These are phyloP conservation scores for Camillea tinctor DNA, from an alignment of 2,329 filamentous ascomycete genomes.

Conservation along the genomic window DNA sequence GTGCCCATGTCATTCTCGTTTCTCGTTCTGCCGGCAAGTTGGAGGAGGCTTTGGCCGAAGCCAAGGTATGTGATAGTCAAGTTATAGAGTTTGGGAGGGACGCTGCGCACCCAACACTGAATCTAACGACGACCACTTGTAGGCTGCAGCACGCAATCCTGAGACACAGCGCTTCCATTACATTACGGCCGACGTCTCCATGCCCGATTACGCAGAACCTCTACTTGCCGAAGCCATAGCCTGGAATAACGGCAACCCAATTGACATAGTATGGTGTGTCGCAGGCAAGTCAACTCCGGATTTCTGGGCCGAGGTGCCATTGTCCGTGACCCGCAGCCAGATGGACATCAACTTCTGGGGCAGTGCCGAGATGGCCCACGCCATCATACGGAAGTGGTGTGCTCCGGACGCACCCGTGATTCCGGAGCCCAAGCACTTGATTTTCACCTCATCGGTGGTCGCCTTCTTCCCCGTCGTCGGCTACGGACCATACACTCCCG, in stretches of 20 bases:
- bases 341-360: conserved; percentile 96
- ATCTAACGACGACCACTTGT: conserved; percentile 12
- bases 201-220: conserved; percentile 64
- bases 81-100: too few species aligned
- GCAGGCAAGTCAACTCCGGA: conserved; percentile 73
- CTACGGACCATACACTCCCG: conserved; percentile 79
- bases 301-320: conserved; percentile 73
- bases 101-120: too few species aligned
- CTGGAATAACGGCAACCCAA: conserved; percentile 73
- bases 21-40: conserved; percentile 77
- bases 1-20: conserved; percentile 83
- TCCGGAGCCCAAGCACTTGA: conserved; percentile 67
- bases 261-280: conserved; percentile 89
- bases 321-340: conserved; percentile 66
- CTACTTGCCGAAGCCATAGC: conserved; percentile 69
- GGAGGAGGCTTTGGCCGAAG: conserved; percentile 61
- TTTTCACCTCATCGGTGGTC: conserved; percentile 79
- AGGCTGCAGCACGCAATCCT: conserved; percentile 65
- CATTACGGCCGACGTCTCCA: conserved; percentile 79
- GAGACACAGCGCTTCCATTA: conserved; percentile 74
- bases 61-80: conserved; percentile 16
- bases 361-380: conserved; percentile 80
- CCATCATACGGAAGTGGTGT: conserved; percentile 75
- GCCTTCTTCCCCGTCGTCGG: conserved; percentile 77
- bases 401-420: conserved; percentile 44